phyloP scores from a whole-genome alignment of 2,329 filamentous ascomycete species.

The Blumeria graminis region DNA sequence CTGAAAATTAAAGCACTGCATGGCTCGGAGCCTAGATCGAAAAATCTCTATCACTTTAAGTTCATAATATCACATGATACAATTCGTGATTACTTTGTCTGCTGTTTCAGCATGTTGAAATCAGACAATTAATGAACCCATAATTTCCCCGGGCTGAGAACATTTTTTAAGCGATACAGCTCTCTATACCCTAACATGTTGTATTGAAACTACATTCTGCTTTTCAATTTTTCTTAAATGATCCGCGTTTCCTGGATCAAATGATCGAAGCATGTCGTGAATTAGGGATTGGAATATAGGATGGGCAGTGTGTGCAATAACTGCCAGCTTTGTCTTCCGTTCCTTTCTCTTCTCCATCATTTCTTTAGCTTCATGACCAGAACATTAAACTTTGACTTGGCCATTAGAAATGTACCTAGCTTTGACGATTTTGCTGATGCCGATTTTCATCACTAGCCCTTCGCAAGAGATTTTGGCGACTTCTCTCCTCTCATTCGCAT shows the following conservation, averaged over 20 bases:
- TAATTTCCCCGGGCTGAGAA: not conserved
- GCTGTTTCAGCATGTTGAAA: not conserved
- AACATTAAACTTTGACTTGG: not conserved
- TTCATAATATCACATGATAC: not conserved
- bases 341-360: not conserved
- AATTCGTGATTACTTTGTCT: not conserved
- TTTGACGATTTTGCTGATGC: not conserved
- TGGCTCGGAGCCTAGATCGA: not conserved
- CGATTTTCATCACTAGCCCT: not conserved
- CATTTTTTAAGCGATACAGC: not conserved
- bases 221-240: not conserved
- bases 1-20: not conserved
- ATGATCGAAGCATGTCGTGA: not conserved
- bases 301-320: not conserved
- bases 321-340: not conserved
- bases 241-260: not conserved
- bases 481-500: not conserved
- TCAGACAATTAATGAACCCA: not conserved
- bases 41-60: not conserved
- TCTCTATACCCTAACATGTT: not conserved
- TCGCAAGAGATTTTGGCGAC: not conserved
- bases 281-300: not conserved
- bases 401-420: not conserved
- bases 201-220: not conserved
- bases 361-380: not conserved